Conservation (phyloP, 2,329 filamentous ascomycete species). For the Neonectria ditissima region DNA sequence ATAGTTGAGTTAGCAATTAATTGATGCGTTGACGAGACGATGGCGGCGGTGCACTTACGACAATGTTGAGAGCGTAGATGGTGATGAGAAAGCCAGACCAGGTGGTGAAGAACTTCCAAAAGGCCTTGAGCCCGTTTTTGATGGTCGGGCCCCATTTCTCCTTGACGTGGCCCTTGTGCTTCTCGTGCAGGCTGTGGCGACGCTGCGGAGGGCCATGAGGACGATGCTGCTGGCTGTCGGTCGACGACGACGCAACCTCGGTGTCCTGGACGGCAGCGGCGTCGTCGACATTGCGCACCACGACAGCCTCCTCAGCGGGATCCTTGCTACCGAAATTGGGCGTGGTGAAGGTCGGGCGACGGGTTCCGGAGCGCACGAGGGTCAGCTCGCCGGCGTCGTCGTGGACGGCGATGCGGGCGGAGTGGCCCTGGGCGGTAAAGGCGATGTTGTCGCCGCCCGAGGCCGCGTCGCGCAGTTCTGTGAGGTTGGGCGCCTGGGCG, state of each 20-base stretch:
- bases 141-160: constrained; percentile 43
- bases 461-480: constrained; percentile 44
- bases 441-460: constrained; percentile 44
- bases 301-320: constrained; percentile 1
- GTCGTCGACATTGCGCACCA: constrained; percentile 6
- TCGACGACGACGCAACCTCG: background rate
- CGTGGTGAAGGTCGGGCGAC: constrained; percentile 18
- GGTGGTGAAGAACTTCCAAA: constrained; percentile 47
- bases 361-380: constrained; percentile 34
- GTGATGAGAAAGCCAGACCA: constrained; percentile 46
- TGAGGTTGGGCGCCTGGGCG: constrained; percentile 46
- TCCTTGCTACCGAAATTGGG: constrained; percentile 21
- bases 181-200: constrained; percentile 29
- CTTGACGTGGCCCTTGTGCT: constrained; percentile 37
- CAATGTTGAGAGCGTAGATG: constrained; percentile 47
- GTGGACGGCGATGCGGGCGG: constrained; percentile 41
- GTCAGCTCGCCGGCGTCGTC: constrained; percentile 41
- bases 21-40: background rate
- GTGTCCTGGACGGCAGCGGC: background rate
- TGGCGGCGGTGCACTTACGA: constrained; percentile 31
- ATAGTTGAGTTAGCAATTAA: constrained; percentile 1
- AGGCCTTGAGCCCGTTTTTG: constrained; percentile 41
- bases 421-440: constrained; percentile 47
- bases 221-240: constrained; percentile 16
- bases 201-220: background rate